Percentiles rank a stretch among this genome's conserved stretches.
phyloP scores from a whole-genome alignment of 2,329 filamentous ascomycete species.

The Coniochaeta sp. region DNA sequence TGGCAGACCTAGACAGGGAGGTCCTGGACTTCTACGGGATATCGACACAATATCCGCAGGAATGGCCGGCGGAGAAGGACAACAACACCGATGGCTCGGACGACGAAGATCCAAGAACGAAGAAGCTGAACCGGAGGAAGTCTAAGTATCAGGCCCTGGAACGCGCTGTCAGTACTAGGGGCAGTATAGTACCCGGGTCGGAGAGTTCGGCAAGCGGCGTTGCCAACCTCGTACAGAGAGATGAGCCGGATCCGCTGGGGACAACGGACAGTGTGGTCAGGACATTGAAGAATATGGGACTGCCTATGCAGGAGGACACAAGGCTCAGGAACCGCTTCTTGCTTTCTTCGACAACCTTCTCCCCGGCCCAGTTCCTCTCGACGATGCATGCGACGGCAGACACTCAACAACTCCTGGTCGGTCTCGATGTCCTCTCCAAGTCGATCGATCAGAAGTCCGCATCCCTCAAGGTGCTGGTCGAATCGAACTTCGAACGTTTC shows the following conservation, averaged over 20 bases:
- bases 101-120: conserved; percentile 43
- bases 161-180: conserved; percentile 61
- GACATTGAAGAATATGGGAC: conserved; percentile 66
- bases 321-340: conserved; percentile 85
- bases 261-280: conserved; percentile 79
- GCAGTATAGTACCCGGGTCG: conserved; percentile 59
- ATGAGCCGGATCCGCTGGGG: conserved; percentile 91
- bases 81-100: conserved; percentile 63
- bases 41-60: conserved; percentile 65
- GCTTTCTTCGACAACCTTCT: conserved; percentile 92
- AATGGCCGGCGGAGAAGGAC: conserved; percentile 83
- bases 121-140: conserved; percentile 53
- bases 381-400: conserved; percentile 84
- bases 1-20: conserved; percentile 67
- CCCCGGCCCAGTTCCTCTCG: conserved; percentile 82
- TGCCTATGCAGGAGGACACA: conserved; percentile 78
- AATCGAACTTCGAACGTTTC: conserved; percentile 97
- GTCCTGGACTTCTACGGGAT: conserved; percentile 90
- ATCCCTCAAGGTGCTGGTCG: conserved; percentile 90
- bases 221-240: conserved; percentile 76
- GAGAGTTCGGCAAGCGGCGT: conserved; percentile 59
- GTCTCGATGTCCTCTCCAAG: conserved; percentile 76
- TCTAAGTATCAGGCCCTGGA: conserved; percentile 83
- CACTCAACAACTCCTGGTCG: conserved; percentile 71
- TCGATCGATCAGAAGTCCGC: conserved; percentile 98